Evolutionary conservation across 352 stramenopile species (phyloP).

Genomic region (Pythium monospermum): DNA sequence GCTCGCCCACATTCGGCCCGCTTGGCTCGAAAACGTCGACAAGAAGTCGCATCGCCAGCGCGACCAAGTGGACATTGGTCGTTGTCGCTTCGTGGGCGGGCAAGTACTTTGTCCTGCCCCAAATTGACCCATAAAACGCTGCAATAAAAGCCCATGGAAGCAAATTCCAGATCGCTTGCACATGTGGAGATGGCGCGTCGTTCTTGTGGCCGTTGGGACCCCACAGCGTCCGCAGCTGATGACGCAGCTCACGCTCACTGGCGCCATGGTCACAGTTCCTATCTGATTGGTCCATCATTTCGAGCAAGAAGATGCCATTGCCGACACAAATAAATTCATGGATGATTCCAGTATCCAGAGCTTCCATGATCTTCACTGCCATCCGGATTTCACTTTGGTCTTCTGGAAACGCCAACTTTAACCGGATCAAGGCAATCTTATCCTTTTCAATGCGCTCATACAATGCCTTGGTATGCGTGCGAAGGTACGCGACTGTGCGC

Average conservation of each 20-base stretch:
- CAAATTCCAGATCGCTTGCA: constrained; percentile 25
- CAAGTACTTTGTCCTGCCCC: constrained; percentile 33
- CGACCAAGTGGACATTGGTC: constrained; percentile 50
- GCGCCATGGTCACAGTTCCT: not conserved
- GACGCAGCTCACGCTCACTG: not conserved
- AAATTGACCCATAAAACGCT: constrained; percentile 38
- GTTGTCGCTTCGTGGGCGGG: constrained; percentile 29
- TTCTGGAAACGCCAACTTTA: constrained; percentile 21
- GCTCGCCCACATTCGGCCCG: not conserved
- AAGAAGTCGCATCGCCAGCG: constrained; percentile 29
- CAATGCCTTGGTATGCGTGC: constrained; percentile 12
- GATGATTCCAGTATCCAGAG: constrained; percentile 22
- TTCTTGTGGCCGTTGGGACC: constrained; percentile 1
- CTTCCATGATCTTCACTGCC: constrained; percentile 28
- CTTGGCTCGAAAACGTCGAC: constrained; percentile 17
- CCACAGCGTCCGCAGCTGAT: constrained; percentile 3
- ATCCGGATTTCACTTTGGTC: constrained; percentile 23
- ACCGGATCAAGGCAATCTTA: constrained; percentile 30
- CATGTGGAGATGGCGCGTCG: not conserved
- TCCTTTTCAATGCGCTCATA: constrained; percentile 20
- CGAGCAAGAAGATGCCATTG: constrained; percentile 36
- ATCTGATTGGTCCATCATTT: constrained; percentile 22
- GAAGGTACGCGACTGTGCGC: not conserved
- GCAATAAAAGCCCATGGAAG: constrained; percentile 41
- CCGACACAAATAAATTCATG: constrained; percentile 16